Conservation (phyloP, 331 rosid genomes). For the Spiraea crenata region DNA sequence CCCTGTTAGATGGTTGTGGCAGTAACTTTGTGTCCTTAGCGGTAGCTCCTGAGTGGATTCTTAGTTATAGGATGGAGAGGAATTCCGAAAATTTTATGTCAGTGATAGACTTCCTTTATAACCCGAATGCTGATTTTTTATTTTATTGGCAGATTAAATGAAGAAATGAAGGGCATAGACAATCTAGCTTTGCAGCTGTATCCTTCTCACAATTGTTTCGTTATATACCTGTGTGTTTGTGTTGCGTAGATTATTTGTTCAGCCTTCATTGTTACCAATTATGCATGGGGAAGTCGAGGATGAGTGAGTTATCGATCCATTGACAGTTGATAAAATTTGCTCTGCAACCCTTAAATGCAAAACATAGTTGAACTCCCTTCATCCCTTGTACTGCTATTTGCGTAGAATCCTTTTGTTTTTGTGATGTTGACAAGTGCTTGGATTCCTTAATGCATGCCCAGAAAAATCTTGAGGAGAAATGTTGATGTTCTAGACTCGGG, state of each 20-base stretch:
- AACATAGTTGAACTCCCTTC: no score
- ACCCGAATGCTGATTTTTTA: background rate
- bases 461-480: slow-evolving; percentile 68
- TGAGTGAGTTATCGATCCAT: background rate
- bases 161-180: slow-evolving; percentile 78
- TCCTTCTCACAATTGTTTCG: slow-evolving; percentile 36
- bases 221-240: slow-evolving; percentile 9
- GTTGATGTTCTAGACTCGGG: slow-evolving; percentile 73
- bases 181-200: slow-evolving; percentile 71
- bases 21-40: background rate
- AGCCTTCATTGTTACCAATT: background rate
- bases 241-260: background rate
- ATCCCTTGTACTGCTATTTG: background rate
- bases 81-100: background rate
- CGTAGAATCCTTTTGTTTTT: background rate
- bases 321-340: background rate
- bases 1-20: background rate
- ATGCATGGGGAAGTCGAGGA: slow-evolving; percentile 7
- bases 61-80: background rate
- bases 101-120: background rate
- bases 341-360: background rate
- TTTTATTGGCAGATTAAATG: slow-evolving; percentile 61
- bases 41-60: background rate
- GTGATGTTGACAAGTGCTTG: slow-evolving; percentile 7
- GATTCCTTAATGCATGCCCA: slow-evolving; percentile 53